Evolutionary conservation across 768 basidiomycete genomes (phyloP), one percentile per base, ranked within the genome.

Genomic region (Asterophora lycoperdoides): DNA sequence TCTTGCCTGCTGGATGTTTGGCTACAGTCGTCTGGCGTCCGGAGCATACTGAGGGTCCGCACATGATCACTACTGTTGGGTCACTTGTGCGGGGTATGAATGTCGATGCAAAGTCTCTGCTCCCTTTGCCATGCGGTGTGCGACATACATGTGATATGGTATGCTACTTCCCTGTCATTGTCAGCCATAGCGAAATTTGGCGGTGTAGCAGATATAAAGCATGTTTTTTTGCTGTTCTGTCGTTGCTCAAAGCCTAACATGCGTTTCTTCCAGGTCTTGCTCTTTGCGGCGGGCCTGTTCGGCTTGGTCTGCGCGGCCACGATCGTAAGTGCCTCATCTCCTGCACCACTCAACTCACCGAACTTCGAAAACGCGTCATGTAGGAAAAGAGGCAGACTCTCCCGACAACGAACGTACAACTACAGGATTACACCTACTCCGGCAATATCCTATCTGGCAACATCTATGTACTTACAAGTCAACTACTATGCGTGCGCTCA

Each of bases 381-480:
- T 11, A 44, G 43, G 33, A 34, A 3, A 33, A 17, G 30, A 29
- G 46, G 8, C 46, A 47, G 29, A 29, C 26, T n/a, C 23, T 39
- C 8, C 46, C 46, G 9, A 47, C 46, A 18, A 36, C 46, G 8
- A 47, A 47, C 17, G 37, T 47, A 14, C 46, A 47, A 28, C 29
- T 47, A 14, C 46, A 47, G 30, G 38, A 47, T 14, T 47, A 39
- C 36, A 47, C 36, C 13, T 30, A 29, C 11, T 14, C 32, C 4
- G 37, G 46, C 5, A 28, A 28, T 3, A 39, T 26, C 4, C 26
- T 47, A 3, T 47, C 36, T 29, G 46, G 46, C 20, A 47, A 39
- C 46, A 47, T 47, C 17, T 48, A 41, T 23, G 46, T 48, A 11
- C n/a, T n/a, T n/a, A n/a, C n/a, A n/a, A n/a, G n/a, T n/a, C n/a